Evolutionary conservation across 129 eudicot genomes (phyloP).

Genomic region (Solidago caesia): DNA sequence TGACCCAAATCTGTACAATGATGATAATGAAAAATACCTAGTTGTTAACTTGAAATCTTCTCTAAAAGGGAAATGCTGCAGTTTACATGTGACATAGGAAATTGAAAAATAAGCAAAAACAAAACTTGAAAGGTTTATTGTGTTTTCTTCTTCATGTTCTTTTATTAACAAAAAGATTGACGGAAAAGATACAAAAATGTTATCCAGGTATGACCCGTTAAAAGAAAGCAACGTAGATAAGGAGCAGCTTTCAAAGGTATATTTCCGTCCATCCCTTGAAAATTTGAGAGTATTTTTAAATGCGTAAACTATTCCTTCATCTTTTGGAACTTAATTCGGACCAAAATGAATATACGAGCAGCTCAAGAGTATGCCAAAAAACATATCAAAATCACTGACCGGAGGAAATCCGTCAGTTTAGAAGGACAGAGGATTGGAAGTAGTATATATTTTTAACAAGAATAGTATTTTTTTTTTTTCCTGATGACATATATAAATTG

Average conservation of each 20-base stretch:
- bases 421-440: background rate
- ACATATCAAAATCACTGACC: background rate
- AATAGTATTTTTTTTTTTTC: background rate
- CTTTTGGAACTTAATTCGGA: background rate
- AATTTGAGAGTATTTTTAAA: background rate
- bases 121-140: background rate
- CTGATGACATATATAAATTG: background rate
- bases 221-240: conserved; percentile 30
- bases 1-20: background rate
- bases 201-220: conserved; percentile 72
- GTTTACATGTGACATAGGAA: background rate
- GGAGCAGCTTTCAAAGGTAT: conserved; percentile 65
- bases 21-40: background rate
- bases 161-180: background rate
- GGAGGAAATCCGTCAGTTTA: background rate
- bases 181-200: conserved; percentile 1
- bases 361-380: background rate
- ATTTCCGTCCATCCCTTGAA: background rate
- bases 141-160: background rate
- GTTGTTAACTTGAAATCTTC: background rate
- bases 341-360: background rate
- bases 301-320: background rate
- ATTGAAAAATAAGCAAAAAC: background rate
- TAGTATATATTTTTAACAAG: background rate
- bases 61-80: background rate